These are phyloP conservation scores for Arabis alpina DNA, from an alignment of 345 rosid genomes.

Conservation along the genomic window DNA sequence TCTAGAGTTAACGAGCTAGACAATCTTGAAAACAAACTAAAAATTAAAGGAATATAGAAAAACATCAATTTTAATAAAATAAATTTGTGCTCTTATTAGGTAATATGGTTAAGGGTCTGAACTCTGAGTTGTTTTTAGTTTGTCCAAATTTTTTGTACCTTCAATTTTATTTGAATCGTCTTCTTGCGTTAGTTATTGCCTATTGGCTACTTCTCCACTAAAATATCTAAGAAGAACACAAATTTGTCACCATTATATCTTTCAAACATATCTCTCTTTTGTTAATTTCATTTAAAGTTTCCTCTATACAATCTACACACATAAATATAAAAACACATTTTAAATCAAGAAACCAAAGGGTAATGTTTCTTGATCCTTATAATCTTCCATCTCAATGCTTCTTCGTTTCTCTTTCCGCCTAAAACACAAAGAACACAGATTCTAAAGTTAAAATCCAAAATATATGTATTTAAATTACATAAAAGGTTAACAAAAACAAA, in stretches of 20 bases:
- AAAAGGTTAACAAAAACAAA: neutral
- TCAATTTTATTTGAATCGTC: neutral
- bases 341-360: constrained; percentile 26
- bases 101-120: no score
- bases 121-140: neutral
- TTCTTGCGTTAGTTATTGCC: neutral
- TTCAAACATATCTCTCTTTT: neutral
- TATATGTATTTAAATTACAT: neutral
- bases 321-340: constrained; percentile 18
- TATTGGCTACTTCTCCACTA: neutral
- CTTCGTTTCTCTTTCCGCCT: constrained; percentile 91
- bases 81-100: no score
- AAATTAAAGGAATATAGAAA: no score
- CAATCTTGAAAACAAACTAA: no score
- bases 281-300: neutral
- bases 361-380: constrained; percentile 23
- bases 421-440: constrained; percentile 22
- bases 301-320: constrained; percentile 26
- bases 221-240: neutral
- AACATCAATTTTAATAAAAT: no score
- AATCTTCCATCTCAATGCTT: constrained; percentile 49
- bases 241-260: neutral
- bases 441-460: neutral
- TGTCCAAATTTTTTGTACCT: neutral
- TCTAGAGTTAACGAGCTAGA: no score